Conservation (phyloP, 1,284 basidiomycete genomes). For the Irpex lacteus region DNA sequence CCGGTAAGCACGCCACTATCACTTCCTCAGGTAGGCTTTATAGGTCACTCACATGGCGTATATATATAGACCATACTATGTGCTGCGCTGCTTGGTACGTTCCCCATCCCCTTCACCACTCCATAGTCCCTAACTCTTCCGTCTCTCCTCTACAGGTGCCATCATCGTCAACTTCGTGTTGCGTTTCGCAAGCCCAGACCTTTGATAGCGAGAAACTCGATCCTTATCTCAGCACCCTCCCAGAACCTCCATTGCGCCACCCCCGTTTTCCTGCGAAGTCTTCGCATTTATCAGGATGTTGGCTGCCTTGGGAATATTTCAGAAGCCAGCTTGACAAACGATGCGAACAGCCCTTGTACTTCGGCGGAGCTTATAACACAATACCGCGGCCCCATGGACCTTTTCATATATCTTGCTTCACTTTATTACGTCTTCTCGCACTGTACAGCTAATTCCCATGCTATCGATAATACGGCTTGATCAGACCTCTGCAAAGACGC, state of each 20-base stretch:
- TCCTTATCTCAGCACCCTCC: neutral
- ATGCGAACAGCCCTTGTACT: neutral
- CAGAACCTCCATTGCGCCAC: neutral
- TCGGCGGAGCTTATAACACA: neutral
- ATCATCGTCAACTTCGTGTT: slow-evolving; percentile 89
- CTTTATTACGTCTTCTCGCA: neutral
- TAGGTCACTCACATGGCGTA: slow-evolving; percentile 5
- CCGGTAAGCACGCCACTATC: slow-evolving; percentile 49
- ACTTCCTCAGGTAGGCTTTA: slow-evolving; percentile 6
- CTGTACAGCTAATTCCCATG: neutral
- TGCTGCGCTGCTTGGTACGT: slow-evolving; percentile 77
- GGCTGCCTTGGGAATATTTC: neutral
- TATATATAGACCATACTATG: slow-evolving; percentile 77
- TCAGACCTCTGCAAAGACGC: too few relatives aligned
- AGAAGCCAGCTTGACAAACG: neutral
- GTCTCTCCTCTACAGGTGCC: slow-evolving; percentile 53
- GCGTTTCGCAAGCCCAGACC: slow-evolving; percentile 51
- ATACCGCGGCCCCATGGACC: neutral
- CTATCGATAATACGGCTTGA: neutral
- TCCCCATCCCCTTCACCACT: neutral
- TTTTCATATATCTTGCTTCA: neutral
- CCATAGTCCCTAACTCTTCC: slow-evolving; percentile 7
- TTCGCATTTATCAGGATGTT: neutral
- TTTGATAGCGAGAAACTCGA: slow-evolving; percentile 12
- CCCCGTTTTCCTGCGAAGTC: neutral